A percentile compares a stretch with the other conserved stretches of the same genome.
Conservation (phyloP, 2,329 filamentous ascomycete species). For the Diplodia sapinea region DNA sequence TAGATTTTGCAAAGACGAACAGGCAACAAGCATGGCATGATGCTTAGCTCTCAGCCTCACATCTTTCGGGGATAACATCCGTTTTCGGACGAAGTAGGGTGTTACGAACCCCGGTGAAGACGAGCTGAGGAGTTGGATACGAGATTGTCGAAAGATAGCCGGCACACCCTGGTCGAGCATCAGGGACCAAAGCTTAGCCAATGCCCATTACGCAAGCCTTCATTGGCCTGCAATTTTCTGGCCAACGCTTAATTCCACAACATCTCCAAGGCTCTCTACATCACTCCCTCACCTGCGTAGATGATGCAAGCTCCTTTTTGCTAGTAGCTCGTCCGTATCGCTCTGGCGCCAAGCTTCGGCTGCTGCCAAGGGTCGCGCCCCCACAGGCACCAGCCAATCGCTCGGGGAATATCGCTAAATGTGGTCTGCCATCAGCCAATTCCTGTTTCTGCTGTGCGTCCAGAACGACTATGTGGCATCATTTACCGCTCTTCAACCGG, state of each 20-base stretch:
- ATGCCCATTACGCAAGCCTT: neutral
- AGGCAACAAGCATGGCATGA: neutral
- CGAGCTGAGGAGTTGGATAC: neutral
- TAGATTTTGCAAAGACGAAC: neutral
- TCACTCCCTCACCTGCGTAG: neutral
- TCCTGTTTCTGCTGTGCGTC: neutral
- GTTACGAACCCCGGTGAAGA: neutral
- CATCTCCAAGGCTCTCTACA: neutral
- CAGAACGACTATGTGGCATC: too few species aligned
- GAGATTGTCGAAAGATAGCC: neutral
- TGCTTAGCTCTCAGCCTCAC: neutral
- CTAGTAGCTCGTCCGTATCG: neutral
- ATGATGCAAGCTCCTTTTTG: neutral
- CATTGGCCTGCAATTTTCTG: neutral
- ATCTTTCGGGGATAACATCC: neutral
- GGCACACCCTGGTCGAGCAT: neutral
- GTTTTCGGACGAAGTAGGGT: neutral
- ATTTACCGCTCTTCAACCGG: too few species aligned
- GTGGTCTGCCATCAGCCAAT: neutral
- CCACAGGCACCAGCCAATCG: neutral
- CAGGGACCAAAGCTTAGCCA: neutral
- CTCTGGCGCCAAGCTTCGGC: neutral
- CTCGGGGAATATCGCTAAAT: neutral
- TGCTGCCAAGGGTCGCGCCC: neutral
- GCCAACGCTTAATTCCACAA: neutral